Evolutionary conservation across 1,284 basidiomycete genomes (phyloP).

Genomic region (Lentinula novae-zelandiae): DNA sequence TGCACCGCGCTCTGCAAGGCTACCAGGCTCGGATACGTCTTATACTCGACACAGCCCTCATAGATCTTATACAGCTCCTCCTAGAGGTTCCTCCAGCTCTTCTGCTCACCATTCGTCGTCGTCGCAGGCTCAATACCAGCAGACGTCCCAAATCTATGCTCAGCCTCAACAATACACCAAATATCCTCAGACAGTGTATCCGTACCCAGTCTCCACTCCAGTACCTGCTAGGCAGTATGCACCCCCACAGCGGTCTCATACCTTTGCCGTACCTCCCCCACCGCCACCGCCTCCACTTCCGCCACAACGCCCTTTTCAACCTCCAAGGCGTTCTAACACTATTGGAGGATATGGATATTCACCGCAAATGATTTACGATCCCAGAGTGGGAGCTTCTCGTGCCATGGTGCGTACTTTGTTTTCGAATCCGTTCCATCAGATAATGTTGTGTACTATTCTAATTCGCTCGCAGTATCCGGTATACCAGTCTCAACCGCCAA

Average conservation of each 20-base stretch:
- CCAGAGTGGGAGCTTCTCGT: conserved; percentile 1
- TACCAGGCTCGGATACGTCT: not conserved
- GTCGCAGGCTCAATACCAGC: not conserved
- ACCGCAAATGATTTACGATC: not conserved
- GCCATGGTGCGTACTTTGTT: not conserved
- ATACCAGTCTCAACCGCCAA: not conserved
- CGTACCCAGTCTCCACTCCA: not conserved
- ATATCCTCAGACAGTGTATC: not conserved
- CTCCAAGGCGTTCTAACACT: conserved; percentile 1
- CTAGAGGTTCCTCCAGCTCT: not conserved
- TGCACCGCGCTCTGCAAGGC: not conserved
- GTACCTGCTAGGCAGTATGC: not conserved
- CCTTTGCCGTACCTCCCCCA: not conserved
- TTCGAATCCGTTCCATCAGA: not conserved
- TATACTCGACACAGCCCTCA: not conserved
- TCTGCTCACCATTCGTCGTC: not conserved
- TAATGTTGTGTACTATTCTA: not conserved
- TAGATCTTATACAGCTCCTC: conserved; percentile 4
- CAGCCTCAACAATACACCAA: not conserved
- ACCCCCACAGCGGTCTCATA: conserved; percentile 5
- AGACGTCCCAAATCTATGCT: not conserved
- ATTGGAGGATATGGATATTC: not conserved
- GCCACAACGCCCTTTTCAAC: not conserved
- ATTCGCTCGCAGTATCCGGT: not conserved
- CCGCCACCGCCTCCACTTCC: not conserved